Conservation (phyloP, 768 basidiomycete genomes). For the Pulveroboletus sp. region DNA sequence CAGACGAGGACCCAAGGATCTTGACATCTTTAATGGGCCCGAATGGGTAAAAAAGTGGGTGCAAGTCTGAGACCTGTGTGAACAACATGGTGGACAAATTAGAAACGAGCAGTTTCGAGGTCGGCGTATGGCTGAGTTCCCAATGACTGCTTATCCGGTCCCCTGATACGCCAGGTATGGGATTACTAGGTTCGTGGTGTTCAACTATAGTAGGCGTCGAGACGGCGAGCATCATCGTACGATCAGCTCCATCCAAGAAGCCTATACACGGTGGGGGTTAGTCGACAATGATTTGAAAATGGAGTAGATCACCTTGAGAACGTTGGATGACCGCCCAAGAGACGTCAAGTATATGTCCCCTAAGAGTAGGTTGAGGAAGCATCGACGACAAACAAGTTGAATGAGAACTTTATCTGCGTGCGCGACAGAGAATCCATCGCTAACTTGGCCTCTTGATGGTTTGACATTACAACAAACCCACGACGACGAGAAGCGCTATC, state of each 20-base stretch:
- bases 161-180: constrained; percentile 27
- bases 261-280: constrained; percentile 42
- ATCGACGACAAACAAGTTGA: background rate
- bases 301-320: constrained; percentile 56
- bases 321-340: constrained; percentile 89
- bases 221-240: constrained; percentile 57
- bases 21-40: constrained; percentile 65
- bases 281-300: background rate
- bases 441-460: constrained; percentile 63
- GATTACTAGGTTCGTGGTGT: constrained; percentile 21
- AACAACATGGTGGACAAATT: constrained; percentile 69
- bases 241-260: constrained; percentile 80
- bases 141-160: constrained; percentile 32
- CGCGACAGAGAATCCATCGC: constrained; percentile 69
- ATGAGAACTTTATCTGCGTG: constrained; percentile 62
- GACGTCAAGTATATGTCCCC: constrained; percentile 74
- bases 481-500: constrained; percentile 82
- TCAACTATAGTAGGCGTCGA: constrained; percentile 37
- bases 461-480: constrained; percentile 80
- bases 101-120: constrained; percentile 55
- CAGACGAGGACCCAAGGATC: constrained; percentile 38
- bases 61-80: constrained; percentile 61
- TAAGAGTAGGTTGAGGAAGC: constrained; percentile 25
- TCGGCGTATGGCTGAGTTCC: constrained; percentile 37
- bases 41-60: constrained; percentile 73